These are phyloP conservation scores for Pythium insidiosum DNA, from an alignment of 352 stramenopile species.

Conservation along the genomic window DNA sequence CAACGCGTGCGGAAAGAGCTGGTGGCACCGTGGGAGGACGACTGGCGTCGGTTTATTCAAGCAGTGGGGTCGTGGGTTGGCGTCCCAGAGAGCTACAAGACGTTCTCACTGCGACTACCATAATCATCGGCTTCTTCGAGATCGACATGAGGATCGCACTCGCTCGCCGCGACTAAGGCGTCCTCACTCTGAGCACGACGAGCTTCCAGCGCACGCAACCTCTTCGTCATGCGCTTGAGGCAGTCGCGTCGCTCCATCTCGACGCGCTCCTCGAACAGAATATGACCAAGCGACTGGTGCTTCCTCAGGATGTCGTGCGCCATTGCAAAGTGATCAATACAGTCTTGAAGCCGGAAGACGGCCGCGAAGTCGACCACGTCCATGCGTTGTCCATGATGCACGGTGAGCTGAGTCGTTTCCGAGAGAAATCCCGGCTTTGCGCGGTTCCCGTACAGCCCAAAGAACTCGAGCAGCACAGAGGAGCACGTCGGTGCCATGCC, in stretches of 20 bases:
- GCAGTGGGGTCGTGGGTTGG: constrained; percentile 24
- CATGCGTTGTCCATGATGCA: constrained; percentile 22
- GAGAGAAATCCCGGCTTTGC: constrained; percentile 39
- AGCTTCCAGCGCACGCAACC: too few relatives aligned
- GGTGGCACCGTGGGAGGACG: background rate
- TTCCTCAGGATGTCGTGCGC: constrained; percentile 45
- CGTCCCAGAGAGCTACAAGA: constrained; percentile 14
- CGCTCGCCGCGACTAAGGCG: too few relatives aligned
- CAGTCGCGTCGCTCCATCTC: constrained; percentile 21
- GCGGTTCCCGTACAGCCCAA: constrained; percentile 62
- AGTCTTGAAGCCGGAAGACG: constrained; percentile 62
- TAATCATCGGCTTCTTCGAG: constrained; percentile 4
- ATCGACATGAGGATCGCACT: background rate
- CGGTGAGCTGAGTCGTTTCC: constrained; percentile 29
- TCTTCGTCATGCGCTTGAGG: constrained; percentile 25
- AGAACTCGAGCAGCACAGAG: constrained; percentile 39
- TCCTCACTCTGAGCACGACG: too few relatives aligned
- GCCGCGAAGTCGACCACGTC: constrained; percentile 42
- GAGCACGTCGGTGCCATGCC: background rate
- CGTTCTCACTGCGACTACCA: constrained; percentile 13
- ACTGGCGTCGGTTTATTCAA: constrained; percentile 1
- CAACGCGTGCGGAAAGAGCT: background rate
- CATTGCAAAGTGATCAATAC: constrained; percentile 63
- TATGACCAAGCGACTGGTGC: constrained; percentile 33
- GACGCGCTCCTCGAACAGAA: constrained; percentile 53